Percentiles rank a stretch among this genome's conserved stretches.
Evolutionary conservation across 192 early-diverging fungal genomes (phyloP).

Genomic region (Coemansia interrupta): DNA sequence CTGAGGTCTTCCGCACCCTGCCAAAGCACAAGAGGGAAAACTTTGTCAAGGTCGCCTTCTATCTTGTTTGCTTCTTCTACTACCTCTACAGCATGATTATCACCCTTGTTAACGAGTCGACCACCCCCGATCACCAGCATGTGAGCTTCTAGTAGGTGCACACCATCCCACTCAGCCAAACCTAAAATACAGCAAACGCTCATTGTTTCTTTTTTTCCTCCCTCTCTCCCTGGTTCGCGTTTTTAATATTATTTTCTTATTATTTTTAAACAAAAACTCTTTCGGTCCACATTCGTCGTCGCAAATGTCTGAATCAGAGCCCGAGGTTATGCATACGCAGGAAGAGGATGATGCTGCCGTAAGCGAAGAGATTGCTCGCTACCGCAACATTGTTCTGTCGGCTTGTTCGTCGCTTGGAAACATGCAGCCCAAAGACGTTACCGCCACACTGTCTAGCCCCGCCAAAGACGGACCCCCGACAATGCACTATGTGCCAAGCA

Average conservation of each 20-base stretch:
- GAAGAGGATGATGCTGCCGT: conserved; percentile 11
- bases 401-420: conserved; percentile 82
- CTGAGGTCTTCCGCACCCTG: conserved; percentile 95
- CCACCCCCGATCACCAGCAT: conserved; percentile 21
- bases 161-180: background rate
- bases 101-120: conserved; percentile 54
- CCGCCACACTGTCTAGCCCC: background rate
- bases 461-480: background rate
- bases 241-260: background rate
- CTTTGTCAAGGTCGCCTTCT: conserved; percentile 96
- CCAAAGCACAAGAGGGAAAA: conserved; percentile 91
- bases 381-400: conserved; percentile 59
- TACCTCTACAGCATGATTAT: conserved; percentile 75
- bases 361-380: conserved; percentile 33
- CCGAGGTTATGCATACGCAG: background rate
- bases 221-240: conserved; percentile 9
- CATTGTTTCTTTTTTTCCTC: background rate
- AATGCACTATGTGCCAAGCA: conserved; percentile 69
- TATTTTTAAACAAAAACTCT: conserved; percentile 1
- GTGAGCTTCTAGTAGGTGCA: conserved; percentile 19
- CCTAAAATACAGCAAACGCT: background rate
- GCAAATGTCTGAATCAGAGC: no score
- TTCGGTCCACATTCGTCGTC: no score
- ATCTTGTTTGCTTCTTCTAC: conserved; percentile 93
- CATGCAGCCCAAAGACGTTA: conserved; percentile 55